Evolutionary conservation across 2,329 filamentous ascomycete genomes (phyloP), one percentile per base, ranked within the genome.

Genomic region (Alternaria sp.): DNA sequence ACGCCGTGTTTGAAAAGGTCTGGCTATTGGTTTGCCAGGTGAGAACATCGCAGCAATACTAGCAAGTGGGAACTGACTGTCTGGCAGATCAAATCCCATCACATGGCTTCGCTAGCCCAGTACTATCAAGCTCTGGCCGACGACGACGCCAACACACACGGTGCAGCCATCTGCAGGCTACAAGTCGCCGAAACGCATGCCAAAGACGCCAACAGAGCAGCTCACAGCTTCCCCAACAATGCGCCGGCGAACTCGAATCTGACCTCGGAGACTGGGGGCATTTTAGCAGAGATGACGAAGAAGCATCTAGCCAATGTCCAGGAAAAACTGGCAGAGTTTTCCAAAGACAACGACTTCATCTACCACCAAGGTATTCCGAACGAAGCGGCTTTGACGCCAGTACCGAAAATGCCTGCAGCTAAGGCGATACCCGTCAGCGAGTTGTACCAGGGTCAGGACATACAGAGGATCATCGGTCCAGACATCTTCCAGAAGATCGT

Each of bases 391-490:
- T 81, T 99, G 11, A 81, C 91, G 1, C 85, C 90, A 1, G 93
- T 99, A 48, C 86, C 93, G 3, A 99, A 98, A 76, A 84, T 98
- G 14, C 93, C 94, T 4, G 96, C 95, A 1, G 93, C 95, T 7
- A 99, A 99, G 77, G 93, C 95, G 3, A 98, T 99, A 62, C 94
- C 95, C 0, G 94, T 99, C 29, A 96, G 91, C 74, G 96, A 99
- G 75, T 83, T 99, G 0, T 99, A 99, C 72, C 93, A 96, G 57
- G 94, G 94, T 1, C 95, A 98, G 78, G 95, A 99, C 75, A 97
- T 99, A 40, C 92, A 97, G 76, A 86, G 93, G 26, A 98, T 99
- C 62, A 98, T 96, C 36, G 96, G 96, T 0, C 94, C 95, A 0
- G 95, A 99, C 73, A 90, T 99, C 51, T 99, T 99, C 78, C 89